Conservation (phyloP, 2,329 filamentous ascomycete genomes). For the Trichoderma sp. region DNA sequence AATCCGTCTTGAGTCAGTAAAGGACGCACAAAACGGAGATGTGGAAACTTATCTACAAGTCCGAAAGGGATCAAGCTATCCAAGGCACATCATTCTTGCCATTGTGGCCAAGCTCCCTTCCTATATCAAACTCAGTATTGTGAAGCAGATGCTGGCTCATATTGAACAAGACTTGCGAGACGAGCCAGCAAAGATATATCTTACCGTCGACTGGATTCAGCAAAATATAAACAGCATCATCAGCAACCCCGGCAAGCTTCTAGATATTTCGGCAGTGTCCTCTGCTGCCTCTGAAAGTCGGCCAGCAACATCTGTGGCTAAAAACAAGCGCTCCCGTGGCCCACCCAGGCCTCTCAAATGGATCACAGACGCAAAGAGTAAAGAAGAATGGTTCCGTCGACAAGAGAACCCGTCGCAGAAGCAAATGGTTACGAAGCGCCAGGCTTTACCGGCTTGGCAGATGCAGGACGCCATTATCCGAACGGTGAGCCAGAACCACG, state of each 20-base stretch:
- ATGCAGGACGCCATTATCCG: slow-evolving; percentile 75
- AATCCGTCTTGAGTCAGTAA: slow-evolving; percentile 63
- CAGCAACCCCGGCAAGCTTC: slow-evolving; percentile 77
- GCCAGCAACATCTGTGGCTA: slow-evolving; percentile 33
- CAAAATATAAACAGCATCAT: slow-evolving; percentile 80
- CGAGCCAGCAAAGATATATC: slow-evolving; percentile 87
- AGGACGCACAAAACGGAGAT: slow-evolving; percentile 51
- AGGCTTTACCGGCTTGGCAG: slow-evolving; percentile 83
- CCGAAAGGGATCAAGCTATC: slow-evolving; percentile 73
- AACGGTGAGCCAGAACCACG: slow-evolving; percentile 75
- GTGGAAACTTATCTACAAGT: slow-evolving; percentile 64
- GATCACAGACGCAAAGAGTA: slow-evolving; percentile 60
- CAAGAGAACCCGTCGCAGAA: slow-evolving; percentile 67
- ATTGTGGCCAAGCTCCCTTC: slow-evolving; percentile 75
- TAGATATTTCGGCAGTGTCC: slow-evolving; percentile 79
- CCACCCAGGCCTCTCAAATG: slow-evolving; percentile 64
- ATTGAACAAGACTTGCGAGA: slow-evolving; percentile 71
- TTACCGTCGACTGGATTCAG: slow-evolving; percentile 88
- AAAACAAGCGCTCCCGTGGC: slow-evolving; percentile 41
- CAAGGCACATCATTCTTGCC: slow-evolving; percentile 67
- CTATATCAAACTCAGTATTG: slow-evolving; percentile 88
- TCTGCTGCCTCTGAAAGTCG: slow-evolving; percentile 63
- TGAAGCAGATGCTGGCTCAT: slow-evolving; percentile 73
- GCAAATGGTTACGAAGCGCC: slow-evolving; percentile 72
- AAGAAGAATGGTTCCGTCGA: slow-evolving; percentile 68